phyloP scores from a whole-genome alignment of 768 basidiomycete genomes.

The Suillus plorans region DNA sequence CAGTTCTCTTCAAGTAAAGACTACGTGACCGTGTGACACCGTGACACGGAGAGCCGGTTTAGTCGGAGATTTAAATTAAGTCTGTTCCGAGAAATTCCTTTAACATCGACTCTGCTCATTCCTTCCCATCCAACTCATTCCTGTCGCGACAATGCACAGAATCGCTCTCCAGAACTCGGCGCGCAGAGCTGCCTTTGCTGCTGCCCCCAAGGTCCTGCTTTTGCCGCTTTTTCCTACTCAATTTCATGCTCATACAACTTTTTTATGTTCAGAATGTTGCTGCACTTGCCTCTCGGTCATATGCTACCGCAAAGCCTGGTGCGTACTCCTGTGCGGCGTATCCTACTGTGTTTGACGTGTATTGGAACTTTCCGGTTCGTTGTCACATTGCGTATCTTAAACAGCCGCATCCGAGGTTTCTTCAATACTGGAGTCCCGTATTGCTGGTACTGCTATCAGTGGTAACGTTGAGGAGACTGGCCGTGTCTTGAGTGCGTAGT shows the following conservation, averaged over 20 bases:
- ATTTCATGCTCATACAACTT: conserved; percentile 10
- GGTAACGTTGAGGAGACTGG: conserved; percentile 99
- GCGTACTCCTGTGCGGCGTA: conserved; percentile 28
- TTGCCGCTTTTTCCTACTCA: conserved; percentile 16
- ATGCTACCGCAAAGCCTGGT: conserved; percentile 99
- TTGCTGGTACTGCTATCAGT: conserved; percentile 86
- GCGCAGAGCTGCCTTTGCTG: conserved; percentile 73
- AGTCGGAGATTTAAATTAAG: conserved; percentile 30
- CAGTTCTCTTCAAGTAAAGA: background rate
- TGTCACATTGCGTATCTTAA: conserved; percentile 33
- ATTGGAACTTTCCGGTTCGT: conserved; percentile 12
- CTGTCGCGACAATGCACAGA: conserved; percentile 69
- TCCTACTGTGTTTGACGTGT: conserved; percentile 15
- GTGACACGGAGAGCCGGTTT: conserved; percentile 18
- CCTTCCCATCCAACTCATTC: conserved; percentile 47
- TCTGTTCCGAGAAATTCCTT: conserved; percentile 36
- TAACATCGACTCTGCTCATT: conserved; percentile 34
- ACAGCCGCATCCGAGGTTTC: conserved; percentile 98
- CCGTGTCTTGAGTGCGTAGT: conserved; percentile 88
- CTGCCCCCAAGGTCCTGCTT: conserved; percentile 57
- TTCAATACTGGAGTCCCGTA: conserved; percentile 97
- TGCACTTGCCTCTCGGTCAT: conserved; percentile 69
- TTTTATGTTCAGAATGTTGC: conserved; percentile 35
- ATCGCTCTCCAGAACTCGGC: conserved; percentile 83
- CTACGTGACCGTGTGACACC: conserved; percentile 10